These are phyloP conservation scores for Blastocystis sp. DNA, from an alignment of 352 stramenopile genomes.

Conservation along the genomic window DNA sequence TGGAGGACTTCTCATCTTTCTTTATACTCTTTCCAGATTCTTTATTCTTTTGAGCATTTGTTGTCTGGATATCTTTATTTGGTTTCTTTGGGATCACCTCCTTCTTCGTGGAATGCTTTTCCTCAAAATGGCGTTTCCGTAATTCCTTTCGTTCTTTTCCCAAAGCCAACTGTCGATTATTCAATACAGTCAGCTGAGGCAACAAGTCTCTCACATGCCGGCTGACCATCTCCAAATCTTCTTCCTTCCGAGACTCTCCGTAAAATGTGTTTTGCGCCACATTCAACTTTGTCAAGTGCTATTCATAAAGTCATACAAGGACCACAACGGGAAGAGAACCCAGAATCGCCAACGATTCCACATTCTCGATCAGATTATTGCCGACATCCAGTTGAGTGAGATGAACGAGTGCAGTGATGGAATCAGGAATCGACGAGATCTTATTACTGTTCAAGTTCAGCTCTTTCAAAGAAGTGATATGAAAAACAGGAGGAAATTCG, in stretches of 20 bases:
- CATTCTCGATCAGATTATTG: constrained; percentile 51
- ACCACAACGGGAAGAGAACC: not conserved
- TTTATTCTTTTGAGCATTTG: not conserved
- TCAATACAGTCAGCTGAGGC: not conserved
- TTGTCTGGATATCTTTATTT: not conserved
- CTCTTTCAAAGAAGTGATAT: constrained; percentile 17
- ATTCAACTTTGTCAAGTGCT: constrained; percentile 36
- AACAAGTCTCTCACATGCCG: not conserved
- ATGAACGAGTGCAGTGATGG: not conserved
- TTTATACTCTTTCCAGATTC: not conserved
- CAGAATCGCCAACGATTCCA: not conserved
- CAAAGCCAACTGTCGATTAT: constrained; percentile 6
- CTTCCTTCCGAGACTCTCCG: not conserved
- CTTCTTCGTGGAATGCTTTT: not conserved
- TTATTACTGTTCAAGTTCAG: constrained; percentile 49
- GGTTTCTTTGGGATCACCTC: not conserved
- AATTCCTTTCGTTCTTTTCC: not conserved
- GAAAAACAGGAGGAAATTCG: constrained; percentile 28
- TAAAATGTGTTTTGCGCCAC: constrained; percentile 51
- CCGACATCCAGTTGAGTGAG: constrained; percentile 17
- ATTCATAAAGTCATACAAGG: not conserved
- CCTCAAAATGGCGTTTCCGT: constrained; percentile 37
- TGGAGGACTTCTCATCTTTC: not conserved
- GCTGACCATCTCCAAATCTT: not conserved
- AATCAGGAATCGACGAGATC: constrained; percentile 55